A percentile compares a stretch with the other conserved stretches of the same genome.
These are phyloP conservation scores for Bipolaris oryzae DNA, from an alignment of 2,329 filamentous ascomycete species.

Conservation along the genomic window DNA sequence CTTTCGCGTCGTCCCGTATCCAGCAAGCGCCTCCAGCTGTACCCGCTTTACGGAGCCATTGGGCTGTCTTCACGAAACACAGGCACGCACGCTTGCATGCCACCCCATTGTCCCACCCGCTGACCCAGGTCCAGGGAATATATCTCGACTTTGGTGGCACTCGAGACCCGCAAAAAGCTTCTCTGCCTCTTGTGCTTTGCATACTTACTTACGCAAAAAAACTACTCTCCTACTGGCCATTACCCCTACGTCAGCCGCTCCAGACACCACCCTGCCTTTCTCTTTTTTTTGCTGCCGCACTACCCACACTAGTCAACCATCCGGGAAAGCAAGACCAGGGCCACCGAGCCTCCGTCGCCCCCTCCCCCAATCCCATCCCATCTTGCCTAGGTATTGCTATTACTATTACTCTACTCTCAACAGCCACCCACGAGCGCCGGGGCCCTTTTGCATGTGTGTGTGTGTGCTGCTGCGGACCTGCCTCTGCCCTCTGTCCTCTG, in stretches of 20 bases:
- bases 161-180: slow-evolving; percentile 29
- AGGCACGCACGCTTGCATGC: slow-evolving; percentile 23
- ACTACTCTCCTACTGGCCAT: not conserved
- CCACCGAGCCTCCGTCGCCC: slow-evolving; percentile 9
- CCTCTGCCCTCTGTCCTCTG: slow-evolving; percentile 18
- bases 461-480: slow-evolving; percentile 24
- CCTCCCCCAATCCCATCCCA: not conserved
- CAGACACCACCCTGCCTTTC: not conserved
- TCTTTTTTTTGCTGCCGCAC: slow-evolving; percentile 1
- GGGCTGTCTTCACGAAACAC: slow-evolving; percentile 27
- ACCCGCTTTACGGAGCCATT: slow-evolving; percentile 23
- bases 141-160: slow-evolving; percentile 30
- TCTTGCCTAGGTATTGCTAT: not conserved
- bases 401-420: slow-evolving; percentile 1
- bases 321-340: slow-evolving; percentile 12
- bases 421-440: slow-evolving; percentile 21
- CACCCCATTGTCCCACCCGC: slow-evolving; percentile 27
- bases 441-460: slow-evolving; percentile 20
- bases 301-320: slow-evolving; percentile 14
- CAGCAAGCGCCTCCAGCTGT: slow-evolving; percentile 13
- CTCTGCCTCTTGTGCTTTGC: slow-evolving; percentile 11
- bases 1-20: slow-evolving; percentile 23
- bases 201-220: not conserved
- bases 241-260: not conserved
- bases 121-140: slow-evolving; percentile 25